These are phyloP conservation scores for Eimeria sp. DNA, from an alignment of 169 alveolate genomes.

Conservation along the genomic window DNA sequence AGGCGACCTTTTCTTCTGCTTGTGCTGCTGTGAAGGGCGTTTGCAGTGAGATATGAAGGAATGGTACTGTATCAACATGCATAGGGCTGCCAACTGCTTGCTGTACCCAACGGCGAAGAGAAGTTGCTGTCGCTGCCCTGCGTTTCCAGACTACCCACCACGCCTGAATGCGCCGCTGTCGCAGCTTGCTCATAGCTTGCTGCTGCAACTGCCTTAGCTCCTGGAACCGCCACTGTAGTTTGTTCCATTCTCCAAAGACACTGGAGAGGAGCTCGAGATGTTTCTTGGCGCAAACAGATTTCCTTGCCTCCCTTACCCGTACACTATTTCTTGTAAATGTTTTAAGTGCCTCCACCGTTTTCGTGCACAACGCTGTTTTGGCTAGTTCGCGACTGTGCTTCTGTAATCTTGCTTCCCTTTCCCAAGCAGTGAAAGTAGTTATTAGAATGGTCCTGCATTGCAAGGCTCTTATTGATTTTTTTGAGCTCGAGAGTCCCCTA, in stretches of 20 bases:
- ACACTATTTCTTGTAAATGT: not conserved
- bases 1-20: not conserved
- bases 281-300: not conserved
- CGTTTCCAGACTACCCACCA: slow-evolving; percentile 69
- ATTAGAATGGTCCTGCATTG: not conserved
- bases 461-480: not conserved
- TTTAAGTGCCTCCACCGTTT: not conserved
- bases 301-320: not conserved
- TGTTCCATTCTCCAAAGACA: slow-evolving; percentile 16
- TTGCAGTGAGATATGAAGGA: not conserved
- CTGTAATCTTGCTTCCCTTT: not conserved
- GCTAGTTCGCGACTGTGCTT: slow-evolving; percentile 30
- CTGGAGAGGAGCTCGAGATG: not conserved
- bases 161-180: not conserved
- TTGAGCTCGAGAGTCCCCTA: not conserved
- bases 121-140: slow-evolving; percentile 40
- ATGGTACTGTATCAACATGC: not conserved
- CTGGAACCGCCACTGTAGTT: slow-evolving; percentile 13
- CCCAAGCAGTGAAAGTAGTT: not conserved
- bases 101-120: slow-evolving; percentile 69
- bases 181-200: not conserved
- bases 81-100: slow-evolving; percentile 50
- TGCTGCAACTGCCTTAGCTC: not conserved
- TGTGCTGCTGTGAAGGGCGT: not conserved
- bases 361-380: not conserved